These are phyloP conservation scores for Ettlia oleoabundans DNA, from an alignment of 139 green algal genomes.

Conservation along the genomic window DNA sequence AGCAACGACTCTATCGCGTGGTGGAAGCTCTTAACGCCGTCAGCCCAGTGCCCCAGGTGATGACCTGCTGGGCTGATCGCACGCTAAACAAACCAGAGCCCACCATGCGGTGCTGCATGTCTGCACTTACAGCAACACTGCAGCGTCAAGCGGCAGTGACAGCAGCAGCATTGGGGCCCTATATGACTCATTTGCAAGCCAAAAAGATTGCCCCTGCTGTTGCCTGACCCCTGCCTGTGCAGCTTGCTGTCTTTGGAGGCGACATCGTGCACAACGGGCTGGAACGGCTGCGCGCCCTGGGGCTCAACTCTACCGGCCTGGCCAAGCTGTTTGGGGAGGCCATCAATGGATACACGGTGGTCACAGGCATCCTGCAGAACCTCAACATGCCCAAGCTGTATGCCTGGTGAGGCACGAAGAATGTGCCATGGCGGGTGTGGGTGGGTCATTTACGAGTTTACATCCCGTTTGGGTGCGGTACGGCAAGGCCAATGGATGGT, in stretches of 20 bases:
- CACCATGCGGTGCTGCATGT: no score
- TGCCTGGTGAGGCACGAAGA: conserved; percentile 6
- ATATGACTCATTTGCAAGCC: no score
- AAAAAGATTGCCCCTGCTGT: no score
- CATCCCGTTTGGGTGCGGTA: neutral
- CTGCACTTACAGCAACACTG: no score
- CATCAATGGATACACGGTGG: conserved; percentile 17
- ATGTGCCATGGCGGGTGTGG: neutral
- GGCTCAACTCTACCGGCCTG: neutral
- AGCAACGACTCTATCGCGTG: conserved; percentile 32
- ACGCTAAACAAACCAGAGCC: no score
- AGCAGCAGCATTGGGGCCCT: no score
- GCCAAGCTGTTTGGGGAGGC: neutral
- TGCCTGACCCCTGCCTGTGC: no score
- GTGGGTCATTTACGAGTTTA: neutral
- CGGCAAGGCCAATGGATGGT: no score
- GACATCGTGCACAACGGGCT: conserved; percentile 35
- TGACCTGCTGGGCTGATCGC: no score
- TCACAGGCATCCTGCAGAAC: neutral
- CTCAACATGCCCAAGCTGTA: neutral
- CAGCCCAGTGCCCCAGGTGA: neutral
- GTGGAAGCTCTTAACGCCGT: conserved; percentile 16
- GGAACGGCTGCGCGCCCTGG: neutral
- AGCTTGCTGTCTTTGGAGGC: conserved; percentile 21
- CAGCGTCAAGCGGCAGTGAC: no score